Evolutionary conservation across 176 grass and related monocot species (phyloP).

Genomic region (Oryza officinalis): DNA sequence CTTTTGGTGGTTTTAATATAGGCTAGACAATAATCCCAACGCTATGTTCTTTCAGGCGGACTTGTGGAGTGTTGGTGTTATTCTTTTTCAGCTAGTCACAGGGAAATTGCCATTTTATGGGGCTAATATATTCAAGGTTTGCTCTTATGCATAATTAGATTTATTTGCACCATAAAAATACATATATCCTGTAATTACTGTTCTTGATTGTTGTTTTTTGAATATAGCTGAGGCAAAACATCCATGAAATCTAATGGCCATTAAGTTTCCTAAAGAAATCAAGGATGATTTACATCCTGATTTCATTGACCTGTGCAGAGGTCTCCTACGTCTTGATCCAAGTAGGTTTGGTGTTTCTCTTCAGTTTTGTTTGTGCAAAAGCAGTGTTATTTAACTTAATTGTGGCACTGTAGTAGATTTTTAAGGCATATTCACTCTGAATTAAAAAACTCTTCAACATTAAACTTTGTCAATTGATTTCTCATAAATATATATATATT

Average conservation of each 20-base stretch:
- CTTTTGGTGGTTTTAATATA: background rate
- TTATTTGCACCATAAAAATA: background rate
- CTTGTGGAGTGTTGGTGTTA: slow-evolving; percentile 76
- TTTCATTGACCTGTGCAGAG: slow-evolving; percentile 63
- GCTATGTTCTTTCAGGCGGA: slow-evolving; percentile 55
- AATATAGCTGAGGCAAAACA: slow-evolving; percentile 57
- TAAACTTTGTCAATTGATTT: background rate
- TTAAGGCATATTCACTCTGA: background rate
- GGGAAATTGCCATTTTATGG: slow-evolving; percentile 58
- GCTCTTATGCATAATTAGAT: background rate
- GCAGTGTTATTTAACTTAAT: background rate
- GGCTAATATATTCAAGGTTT: slow-evolving; percentile 47
- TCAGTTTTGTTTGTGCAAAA: slow-evolving; percentile 32
- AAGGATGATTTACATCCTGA: slow-evolving; percentile 53
- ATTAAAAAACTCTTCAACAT: background rate
- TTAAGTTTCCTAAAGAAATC: slow-evolving; percentile 62
- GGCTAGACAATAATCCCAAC: slow-evolving; percentile 4
- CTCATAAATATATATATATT: background rate
- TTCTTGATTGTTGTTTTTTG: slow-evolving; percentile 18
- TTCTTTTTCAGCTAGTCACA: slow-evolving; percentile 77
- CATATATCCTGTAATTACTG: slow-evolving; percentile 21
- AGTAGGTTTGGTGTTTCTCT: slow-evolving; percentile 26
- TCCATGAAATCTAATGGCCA: slow-evolving; percentile 57
- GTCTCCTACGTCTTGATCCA: slow-evolving; percentile 61
- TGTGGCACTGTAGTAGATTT: slow-evolving; percentile 4